These are phyloP conservation scores for Cubamyces lactineus DNA, from an alignment of 768 basidiomycete species.

Conservation along the genomic window DNA sequence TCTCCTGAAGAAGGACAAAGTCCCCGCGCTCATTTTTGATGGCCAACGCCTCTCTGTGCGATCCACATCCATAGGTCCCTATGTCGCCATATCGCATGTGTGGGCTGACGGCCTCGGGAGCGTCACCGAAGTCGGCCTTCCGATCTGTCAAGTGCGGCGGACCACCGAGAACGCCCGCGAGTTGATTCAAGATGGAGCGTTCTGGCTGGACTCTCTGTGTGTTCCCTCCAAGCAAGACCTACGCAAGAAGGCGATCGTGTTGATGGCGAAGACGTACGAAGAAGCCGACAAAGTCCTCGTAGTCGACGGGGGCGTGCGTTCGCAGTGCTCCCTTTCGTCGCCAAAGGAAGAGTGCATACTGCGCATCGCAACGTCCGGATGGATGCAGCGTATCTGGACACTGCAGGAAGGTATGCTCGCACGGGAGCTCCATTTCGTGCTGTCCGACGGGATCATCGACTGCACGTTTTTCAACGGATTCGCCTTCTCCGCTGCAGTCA, in stretches of 20 bases:
- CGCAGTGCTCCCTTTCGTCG: background rate
- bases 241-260: background rate
- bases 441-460: conserved; percentile 6
- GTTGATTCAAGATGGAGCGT: background rate
- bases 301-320: conserved; percentile 1
- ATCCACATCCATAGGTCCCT: background rate
- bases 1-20: background rate
- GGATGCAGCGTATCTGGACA: conserved; percentile 19
- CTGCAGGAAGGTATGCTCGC: conserved; percentile 20
- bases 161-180: background rate
- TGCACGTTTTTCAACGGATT: background rate
- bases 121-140: conserved; percentile 10
- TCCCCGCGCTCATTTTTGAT: background rate
- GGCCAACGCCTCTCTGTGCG: background rate
- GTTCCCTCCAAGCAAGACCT: background rate
- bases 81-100: conserved; percentile 5
- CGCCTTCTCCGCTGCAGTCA: background rate
- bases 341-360: background rate
- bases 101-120: conserved; percentile 10
- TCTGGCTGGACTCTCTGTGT: conserved; percentile 10
- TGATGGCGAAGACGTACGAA: conserved; percentile 1
- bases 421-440: conserved; percentile 10
- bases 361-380: conserved; percentile 11
- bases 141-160: conserved; percentile 3
- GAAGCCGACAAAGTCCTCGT: conserved; percentile 1